Conservation (phyloP, 331 rosid genomes). For the Quercus tomentella region DNA sequence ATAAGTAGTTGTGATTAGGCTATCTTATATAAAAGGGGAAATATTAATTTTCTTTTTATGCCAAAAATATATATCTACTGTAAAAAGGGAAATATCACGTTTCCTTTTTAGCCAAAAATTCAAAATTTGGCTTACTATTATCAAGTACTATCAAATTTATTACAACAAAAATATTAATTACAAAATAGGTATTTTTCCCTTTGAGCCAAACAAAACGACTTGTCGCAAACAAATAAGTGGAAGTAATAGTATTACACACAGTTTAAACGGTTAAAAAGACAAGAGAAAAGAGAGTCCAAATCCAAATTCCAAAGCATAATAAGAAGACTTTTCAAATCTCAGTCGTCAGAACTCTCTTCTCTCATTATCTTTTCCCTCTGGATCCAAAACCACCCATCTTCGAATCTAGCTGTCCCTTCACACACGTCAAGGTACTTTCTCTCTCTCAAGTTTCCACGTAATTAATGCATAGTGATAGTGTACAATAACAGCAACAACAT, state of each 20-base stretch:
- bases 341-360: not conserved
- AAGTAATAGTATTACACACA: too few species aligned
- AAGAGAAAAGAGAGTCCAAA: not conserved
- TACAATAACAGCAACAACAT: not conserved
- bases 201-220: not conserved
- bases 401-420: slow-evolving; percentile 1
- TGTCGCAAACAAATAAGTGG: not conserved
- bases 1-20: too few species aligned
- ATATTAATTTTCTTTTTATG: too few species aligned
- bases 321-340: not conserved
- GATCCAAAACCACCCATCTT: slow-evolving; percentile 24
- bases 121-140: too few species aligned
- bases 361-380: not conserved
- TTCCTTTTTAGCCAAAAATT: too few species aligned
- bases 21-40: too few species aligned
- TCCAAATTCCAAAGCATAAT: not conserved
- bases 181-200: not conserved
- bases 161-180: not conserved
- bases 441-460: not conserved
- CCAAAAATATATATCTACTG: too few species aligned
- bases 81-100: too few species aligned
- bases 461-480: not conserved
- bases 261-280: not conserved
- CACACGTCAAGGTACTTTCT: slow-evolving; percentile 32
- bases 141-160: not conserved